Base-by-base conservation (phyloP, 768 basidiomycete species). In the Agrocybe chaxingu region DNA sequence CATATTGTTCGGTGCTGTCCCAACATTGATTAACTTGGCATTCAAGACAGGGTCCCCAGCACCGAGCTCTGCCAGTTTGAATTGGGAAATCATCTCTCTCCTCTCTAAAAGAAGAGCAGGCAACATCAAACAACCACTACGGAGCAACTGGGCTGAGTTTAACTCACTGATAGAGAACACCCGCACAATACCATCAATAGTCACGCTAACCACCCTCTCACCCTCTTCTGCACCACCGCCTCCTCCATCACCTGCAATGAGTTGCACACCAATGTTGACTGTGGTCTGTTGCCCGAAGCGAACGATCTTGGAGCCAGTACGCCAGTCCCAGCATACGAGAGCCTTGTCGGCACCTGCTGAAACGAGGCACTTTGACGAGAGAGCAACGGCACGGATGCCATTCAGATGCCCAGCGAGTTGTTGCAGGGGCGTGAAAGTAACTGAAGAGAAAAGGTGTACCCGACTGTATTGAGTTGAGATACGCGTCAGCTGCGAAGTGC, bases 231-330 rank as follows among this genome's bases (percentile, higher is more conserved):
- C 57, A 18, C 49, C 51, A 16, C 65, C 66, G 40, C 60, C 67
- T 8, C 66, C 66, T 16, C 48, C 60, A 51, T 54, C 70, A 16
- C 79, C 77, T 36, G 79, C 78, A 31, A 93, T 79, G 29, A 95
- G 79, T 67, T 93, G 91, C 24, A 96, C 89, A 7, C 92, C 93
- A 45, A 93, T 89, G 60, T 91, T 92, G 57, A 92, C 81, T 6
- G 91, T 95, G 8, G 91, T 95, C 70, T 94, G 92, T 64, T 96
- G 93, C 1, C 92, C 93, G 58, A 94, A 95, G 12, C 91, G 74
- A 34, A 92, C 88, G 42, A 93, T 86, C 73, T 95, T 96, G 8
- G 82, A 85, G 9, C 93, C 93, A 0, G 86, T 77, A 3, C 92
- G 80, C 90, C 89, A 92, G 66, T 92, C 89, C 90, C 89, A 94